phyloP scores from a whole-genome alignment of 75 land plant genomes.

The Cryptomeria japonica region DNA sequence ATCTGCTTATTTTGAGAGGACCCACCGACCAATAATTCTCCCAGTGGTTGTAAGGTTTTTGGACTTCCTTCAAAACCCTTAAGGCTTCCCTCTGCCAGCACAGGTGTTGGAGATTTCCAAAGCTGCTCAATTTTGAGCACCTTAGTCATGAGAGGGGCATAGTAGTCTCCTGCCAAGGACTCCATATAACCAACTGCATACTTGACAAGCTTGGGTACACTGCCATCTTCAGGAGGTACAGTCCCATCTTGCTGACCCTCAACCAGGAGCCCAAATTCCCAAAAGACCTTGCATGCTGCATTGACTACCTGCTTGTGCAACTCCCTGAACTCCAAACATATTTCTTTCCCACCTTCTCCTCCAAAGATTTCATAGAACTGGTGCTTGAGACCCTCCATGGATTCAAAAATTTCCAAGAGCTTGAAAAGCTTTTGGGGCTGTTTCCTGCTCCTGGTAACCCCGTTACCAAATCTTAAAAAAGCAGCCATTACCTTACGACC shows the following conservation, averaged over 20 bases:
- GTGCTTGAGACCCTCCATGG: conserved; percentile 41
- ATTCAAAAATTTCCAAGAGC: conserved; percentile 67
- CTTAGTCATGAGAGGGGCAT: conserved; percentile 44
- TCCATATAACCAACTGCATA: conserved; percentile 65
- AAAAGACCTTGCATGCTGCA: conserved; percentile 55
- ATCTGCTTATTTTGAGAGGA: neutral
- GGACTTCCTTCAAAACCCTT: conserved; percentile 15
- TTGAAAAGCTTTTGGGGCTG: conserved; percentile 72
- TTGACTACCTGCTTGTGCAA: conserved; percentile 61
- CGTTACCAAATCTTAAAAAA: conserved; percentile 66
- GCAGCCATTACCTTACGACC: conserved; percentile 49
- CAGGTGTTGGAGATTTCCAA: conserved; percentile 28
- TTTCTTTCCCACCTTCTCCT: conserved; percentile 52
- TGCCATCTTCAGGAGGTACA: conserved; percentile 51
- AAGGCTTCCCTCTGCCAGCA: conserved; percentile 13
- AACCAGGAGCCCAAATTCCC: conserved; percentile 61
- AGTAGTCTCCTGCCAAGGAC: conserved; percentile 36
- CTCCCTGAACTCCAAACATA: conserved; percentile 44
- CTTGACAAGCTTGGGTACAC: conserved; percentile 54
- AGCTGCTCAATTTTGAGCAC: conserved; percentile 53
- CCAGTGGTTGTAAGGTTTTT: neutral
- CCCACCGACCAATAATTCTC: neutral
- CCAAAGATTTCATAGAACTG: conserved; percentile 41
- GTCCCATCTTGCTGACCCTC: conserved; percentile 46
- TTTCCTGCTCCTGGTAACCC: conserved; percentile 51